A percentile compares a stretch with the other conserved stretches of the same genome.
Evolutionary conservation across 306 rosid species (phyloP).

Genomic region (Echinosophora koreensis): DNA sequence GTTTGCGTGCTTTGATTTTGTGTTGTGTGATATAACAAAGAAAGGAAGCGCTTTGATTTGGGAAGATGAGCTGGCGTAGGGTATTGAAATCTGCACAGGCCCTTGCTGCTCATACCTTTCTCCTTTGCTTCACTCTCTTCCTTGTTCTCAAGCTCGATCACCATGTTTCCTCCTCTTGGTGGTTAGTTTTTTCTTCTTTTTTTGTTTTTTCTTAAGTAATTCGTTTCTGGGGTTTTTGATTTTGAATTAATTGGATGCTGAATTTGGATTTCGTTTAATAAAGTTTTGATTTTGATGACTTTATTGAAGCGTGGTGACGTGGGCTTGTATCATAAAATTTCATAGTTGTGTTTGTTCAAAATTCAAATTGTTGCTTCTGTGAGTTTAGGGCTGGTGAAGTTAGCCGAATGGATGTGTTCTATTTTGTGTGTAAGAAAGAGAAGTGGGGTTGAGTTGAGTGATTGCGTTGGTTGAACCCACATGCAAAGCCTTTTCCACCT

Average conservation of each 20-base stretch:
- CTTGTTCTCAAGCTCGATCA: conserved; percentile 96
- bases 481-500: conserved; percentile 31
- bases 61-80: conserved; percentile 87
- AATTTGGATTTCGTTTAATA: conserved; percentile 9
- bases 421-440: conserved; percentile 17
- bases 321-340: conserved; percentile 31
- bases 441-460: not conserved
- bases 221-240: conserved; percentile 10
- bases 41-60: not conserved
- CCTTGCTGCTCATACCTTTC: conserved; percentile 79
- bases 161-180: conserved; percentile 77
- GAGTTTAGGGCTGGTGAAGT: not conserved
- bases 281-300: conserved; percentile 24
- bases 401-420: not conserved
- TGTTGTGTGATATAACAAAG: not conserved
- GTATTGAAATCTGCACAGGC: conserved; percentile 93
- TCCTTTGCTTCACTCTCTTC: conserved; percentile 79
- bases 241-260: conserved; percentile 28
- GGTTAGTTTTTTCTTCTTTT: conserved; percentile 60
- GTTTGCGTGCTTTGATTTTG: conserved; percentile 27
- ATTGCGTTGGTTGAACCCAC: not conserved
- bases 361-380: not conserved
- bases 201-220: not conserved
- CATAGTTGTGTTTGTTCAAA: not conserved
- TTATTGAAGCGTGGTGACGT: conserved; percentile 4